Evolutionary conservation across 2,329 filamentous ascomycete species (phyloP), one percentile per base, ranked within the genome.

Genomic region (Phaeophleospora eucalypticola): DNA sequence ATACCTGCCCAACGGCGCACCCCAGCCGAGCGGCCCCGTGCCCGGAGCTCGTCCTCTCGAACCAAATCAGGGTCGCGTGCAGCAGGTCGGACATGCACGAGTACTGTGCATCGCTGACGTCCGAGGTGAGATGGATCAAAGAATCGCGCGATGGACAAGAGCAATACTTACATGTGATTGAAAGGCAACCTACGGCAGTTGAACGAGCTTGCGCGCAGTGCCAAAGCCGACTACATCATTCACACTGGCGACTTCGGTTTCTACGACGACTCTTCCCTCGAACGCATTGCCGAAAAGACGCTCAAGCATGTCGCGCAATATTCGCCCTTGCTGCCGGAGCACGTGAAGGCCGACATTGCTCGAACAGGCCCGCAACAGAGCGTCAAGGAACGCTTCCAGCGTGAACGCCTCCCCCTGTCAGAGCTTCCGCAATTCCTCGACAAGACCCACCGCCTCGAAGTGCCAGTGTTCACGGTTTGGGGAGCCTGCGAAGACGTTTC

Each of bases 221-320:
- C 93, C 53, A 87, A 87, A 67, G 93, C 93, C 62, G 89, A 96
- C 72, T 89, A 96, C 74, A 95, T 98, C 70, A 89, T 98, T 64
- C 93, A 98, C 57, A 98, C 93, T 16, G 93, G 93, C 69, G 93
- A 98, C 70, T 98, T 98, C 68, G 93, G 93, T 54, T 98, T 98
- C 74, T 98, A 98, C 74, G 93, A 98, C 70, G 87, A 95, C 62
- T 88, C 85, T 45, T 98, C 93, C 29, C 76, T 98, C 58, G 91
- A 97, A 64, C 86, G 93, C 64, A 97, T 98, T 74, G 93, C 93
- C 34, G 93, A 98, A 71, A 98, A 98, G 76, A 98, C 93, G 17
- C 79, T 98, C 42, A 96, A 95, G 73, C 93, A 98, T 73, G 93
- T 98, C 58, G 91, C 91, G 45, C 93, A 98, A 72, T 98, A 98